Conservation (phyloP, 345 rosid genomes). For the Dovyalis caffra region DNA sequence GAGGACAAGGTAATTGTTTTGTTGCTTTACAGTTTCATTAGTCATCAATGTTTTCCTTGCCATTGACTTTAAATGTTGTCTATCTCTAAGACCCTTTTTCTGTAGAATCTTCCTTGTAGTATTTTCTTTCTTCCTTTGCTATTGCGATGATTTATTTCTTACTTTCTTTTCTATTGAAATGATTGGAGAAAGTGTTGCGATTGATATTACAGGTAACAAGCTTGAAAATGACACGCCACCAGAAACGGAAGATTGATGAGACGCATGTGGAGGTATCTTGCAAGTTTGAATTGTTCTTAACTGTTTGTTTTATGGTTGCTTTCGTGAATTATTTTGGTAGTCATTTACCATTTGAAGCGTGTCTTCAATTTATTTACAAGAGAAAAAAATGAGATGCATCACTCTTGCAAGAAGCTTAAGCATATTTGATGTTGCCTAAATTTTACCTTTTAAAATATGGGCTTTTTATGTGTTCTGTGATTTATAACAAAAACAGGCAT, state of each 20-base stretch:
- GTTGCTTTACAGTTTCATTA: neutral
- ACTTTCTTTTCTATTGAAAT: neutral
- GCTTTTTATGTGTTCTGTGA: neutral
- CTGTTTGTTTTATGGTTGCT: neutral
- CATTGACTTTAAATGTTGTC: neutral
- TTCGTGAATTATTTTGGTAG: neutral
- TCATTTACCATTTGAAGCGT: neutral
- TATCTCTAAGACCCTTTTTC: neutral
- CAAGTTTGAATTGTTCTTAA: neutral
- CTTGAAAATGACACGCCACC: conserved; percentile 97
- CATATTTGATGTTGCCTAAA: neutral
- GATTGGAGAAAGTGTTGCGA: neutral
- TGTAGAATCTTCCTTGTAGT: neutral
- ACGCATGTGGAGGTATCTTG: conserved; percentile 80
- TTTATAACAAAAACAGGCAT: neutral
- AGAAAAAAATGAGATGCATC: neutral
- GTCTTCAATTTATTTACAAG: neutral
- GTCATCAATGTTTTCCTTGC: neutral
- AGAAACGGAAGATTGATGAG: conserved; percentile 95
- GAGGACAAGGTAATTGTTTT: conserved; percentile 81
- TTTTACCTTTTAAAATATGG: neutral
- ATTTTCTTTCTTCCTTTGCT: neutral
- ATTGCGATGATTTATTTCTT: conserved; percentile 10
- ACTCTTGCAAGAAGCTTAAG: neutral
- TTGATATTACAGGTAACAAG: conserved; percentile 64